Evolutionary conservation across 371 early-diverging fungal genomes (phyloP).

Genomic region (Mucor mucedo): DNA sequence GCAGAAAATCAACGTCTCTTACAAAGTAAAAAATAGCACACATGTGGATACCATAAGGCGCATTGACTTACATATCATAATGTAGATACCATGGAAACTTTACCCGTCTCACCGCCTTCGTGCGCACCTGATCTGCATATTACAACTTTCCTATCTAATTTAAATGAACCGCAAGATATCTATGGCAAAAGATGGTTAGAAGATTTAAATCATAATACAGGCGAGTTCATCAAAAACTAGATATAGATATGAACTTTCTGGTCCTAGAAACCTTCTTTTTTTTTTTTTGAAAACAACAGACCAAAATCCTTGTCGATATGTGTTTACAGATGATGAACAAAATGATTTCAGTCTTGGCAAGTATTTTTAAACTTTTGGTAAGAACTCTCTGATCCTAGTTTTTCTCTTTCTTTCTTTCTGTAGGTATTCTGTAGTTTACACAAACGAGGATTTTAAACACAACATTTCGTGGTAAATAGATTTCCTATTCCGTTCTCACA

Average conservation of each 20-base stretch:
- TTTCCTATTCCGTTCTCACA: too few relatives aligned
- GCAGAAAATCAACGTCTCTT: not conserved
- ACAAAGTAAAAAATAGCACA: not conserved
- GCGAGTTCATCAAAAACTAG: slow-evolving; percentile 12
- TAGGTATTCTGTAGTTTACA: slow-evolving; percentile 10
- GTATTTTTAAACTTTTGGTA: slow-evolving; percentile 7
- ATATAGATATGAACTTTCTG: not conserved
- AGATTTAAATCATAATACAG: slow-evolving; percentile 6
- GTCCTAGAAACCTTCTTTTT: slow-evolving; percentile 14
- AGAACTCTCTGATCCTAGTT: slow-evolving; percentile 30
- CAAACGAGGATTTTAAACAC: not conserved
- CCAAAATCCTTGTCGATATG: not conserved
- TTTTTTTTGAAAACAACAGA: slow-evolving; percentile 7
- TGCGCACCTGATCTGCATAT: too few relatives aligned
- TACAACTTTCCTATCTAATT: not conserved
- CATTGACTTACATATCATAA: too few relatives aligned
- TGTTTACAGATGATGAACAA: not conserved
- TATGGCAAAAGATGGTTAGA: not conserved
- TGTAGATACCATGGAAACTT: too few relatives aligned
- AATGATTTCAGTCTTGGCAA: slow-evolving; percentile 22
- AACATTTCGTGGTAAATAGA: too few relatives aligned
- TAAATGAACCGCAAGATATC: not conserved
- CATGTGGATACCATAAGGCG: not conserved
- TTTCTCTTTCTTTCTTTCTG: slow-evolving; percentile 3
- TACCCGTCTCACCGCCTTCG: too few relatives aligned